Evolutionary conservation across 495 filamentous ascomycete genomes (phyloP).

Genomic region (Penicillium riverlandense): DNA sequence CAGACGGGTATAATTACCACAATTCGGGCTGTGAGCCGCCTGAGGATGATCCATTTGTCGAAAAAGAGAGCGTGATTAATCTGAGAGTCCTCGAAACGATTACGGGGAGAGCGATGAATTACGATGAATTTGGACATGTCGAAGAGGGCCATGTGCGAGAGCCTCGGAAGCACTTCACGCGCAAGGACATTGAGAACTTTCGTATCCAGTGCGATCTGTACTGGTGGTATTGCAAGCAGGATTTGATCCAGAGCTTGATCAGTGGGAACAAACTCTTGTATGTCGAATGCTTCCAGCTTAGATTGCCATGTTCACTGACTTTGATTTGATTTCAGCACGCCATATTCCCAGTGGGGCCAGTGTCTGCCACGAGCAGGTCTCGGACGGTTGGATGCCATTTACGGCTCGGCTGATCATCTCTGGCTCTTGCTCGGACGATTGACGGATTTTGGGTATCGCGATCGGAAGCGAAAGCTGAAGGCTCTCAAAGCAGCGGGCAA

Average conservation of each 20-base stretch:
- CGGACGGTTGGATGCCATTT: constrained; percentile 72
- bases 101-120: constrained; percentile 36
- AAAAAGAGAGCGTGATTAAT: constrained; percentile 35
- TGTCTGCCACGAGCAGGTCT: constrained; percentile 78
- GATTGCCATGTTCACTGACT: not conserved
- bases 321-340: constrained; percentile 49
- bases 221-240: constrained; percentile 96
- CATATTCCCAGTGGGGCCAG: constrained; percentile 71
- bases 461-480: constrained; percentile 70
- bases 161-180: constrained; percentile 42
- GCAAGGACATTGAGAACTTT: constrained; percentile 70
- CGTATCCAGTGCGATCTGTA: constrained; percentile 80
- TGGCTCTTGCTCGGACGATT: constrained; percentile 75
- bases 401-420: constrained; percentile 80
- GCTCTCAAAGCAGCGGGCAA: constrained; percentile 38
- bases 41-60: constrained; percentile 38
- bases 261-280: constrained; percentile 81
- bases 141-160: constrained; percentile 14
- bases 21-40: constrained; percentile 10
- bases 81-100: constrained; percentile 35
- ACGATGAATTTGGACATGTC: constrained; percentile 38
- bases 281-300: constrained; percentile 26
- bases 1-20: constrained; percentile 4
- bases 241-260: constrained; percentile 82
- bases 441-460: constrained; percentile 72